A percentile compares a stretch with the other conserved stretches of the same genome.
phyloP scores from a whole-genome alignment of 345 rosid genomes.

The Gossypium stocksii region DNA sequence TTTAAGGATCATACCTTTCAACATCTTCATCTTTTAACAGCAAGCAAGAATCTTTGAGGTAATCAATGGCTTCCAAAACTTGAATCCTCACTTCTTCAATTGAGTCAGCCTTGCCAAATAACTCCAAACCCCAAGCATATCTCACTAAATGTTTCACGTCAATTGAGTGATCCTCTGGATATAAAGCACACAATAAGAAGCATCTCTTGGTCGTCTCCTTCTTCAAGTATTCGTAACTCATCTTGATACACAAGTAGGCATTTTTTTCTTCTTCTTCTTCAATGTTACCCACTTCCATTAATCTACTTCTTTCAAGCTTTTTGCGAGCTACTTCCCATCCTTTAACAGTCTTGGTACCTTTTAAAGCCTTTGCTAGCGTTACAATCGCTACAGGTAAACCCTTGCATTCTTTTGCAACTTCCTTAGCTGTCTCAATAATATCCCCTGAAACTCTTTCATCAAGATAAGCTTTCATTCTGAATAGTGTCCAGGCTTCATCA shows the following conservation, averaged over 20 bases:
- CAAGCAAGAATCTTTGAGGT: slow-evolving; percentile 5
- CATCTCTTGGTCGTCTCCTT: not conserved
- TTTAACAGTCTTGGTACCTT: not conserved
- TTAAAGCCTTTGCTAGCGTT: not conserved
- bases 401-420: not conserved
- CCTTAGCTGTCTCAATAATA: not conserved
- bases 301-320: not conserved
- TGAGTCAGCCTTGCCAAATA: not conserved
- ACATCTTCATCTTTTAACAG: not conserved
- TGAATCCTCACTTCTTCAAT: not conserved
- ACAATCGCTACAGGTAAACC: not conserved
- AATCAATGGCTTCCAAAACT: not conserved
- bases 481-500: not conserved
- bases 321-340: not conserved
- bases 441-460: not conserved
- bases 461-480: not conserved
- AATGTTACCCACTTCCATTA: not conserved
- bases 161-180: slow-evolving; percentile 6
- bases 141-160: not conserved
- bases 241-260: not conserved
- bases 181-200: slow-evolving; percentile 2
- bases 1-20: not conserved
- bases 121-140: not conserved
- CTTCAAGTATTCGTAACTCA: not conserved
- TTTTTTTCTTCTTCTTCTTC: not conserved